A percentile compares a stretch with the other conserved stretches of the same genome.
These are phyloP conservation scores for Rauvolfia tetraphylla DNA, from an alignment of 257 asterid genomes.

Conservation along the genomic window DNA sequence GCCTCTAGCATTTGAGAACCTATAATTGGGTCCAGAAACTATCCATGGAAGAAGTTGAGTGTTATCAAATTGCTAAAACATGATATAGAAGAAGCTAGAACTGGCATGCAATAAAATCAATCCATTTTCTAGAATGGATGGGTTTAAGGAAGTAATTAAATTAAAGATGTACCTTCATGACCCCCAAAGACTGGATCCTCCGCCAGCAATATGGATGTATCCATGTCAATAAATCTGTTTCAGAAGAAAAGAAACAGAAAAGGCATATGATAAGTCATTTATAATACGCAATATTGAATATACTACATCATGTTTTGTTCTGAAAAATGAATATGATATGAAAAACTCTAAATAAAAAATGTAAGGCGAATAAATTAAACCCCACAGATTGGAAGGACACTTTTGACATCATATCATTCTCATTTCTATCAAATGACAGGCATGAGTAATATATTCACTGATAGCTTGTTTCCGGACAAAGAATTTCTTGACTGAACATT, in stretches of 20 bases:
- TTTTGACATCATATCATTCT: background rate
- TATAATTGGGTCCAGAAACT: constrained; percentile 80
- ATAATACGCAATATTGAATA: too few relatives aligned
- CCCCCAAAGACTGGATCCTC: too few relatives aligned
- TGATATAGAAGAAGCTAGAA: background rate
- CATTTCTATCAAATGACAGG: background rate
- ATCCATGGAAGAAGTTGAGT: constrained; percentile 15
- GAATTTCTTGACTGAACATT: background rate
- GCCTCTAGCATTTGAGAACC: constrained; percentile 80
- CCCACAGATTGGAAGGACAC: background rate
- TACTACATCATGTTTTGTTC: background rate
- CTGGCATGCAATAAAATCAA: background rate
- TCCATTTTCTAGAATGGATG: constrained; percentile 1
- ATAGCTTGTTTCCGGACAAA: too few relatives aligned
- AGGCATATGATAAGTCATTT: background rate
- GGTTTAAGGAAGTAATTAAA: too few relatives aligned
- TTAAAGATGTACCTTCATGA: too few relatives aligned
- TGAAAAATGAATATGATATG: background rate
- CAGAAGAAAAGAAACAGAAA: constrained; percentile 7
- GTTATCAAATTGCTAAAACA: constrained; percentile 12
- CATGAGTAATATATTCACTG: background rate
- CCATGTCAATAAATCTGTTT: constrained; percentile 73
- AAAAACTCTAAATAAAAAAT: background rate
- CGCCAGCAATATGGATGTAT: too few relatives aligned
- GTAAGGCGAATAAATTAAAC: background rate